A percentile compares a stretch with the other conserved stretches of the same genome.
Conservation (phyloP, 805 yeast species). For the Candida nitratophila region DNA sequence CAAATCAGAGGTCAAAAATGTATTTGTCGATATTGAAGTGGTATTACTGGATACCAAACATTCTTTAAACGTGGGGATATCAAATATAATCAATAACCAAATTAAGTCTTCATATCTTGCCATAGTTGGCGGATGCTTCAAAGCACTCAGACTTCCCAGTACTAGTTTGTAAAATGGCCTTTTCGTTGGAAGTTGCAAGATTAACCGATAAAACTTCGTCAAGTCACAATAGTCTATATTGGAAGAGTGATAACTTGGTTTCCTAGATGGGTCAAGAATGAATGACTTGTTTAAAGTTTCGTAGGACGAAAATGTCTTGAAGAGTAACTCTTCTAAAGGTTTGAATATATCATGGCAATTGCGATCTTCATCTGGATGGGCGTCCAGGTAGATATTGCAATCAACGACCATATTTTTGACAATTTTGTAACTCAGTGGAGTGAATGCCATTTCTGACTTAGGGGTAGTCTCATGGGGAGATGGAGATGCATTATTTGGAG, state of each 20-base stretch:
- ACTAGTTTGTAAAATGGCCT: slow-evolving; percentile 54
- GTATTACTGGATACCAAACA: slow-evolving; percentile 29
- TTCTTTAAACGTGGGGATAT: slow-evolving; percentile 54
- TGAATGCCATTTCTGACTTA: neutral
- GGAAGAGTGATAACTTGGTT: slow-evolving; percentile 31
- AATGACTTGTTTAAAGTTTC: slow-evolving; percentile 51
- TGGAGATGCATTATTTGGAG: too few relatives aligned
- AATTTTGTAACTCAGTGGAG: neutral
- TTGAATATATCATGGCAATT: slow-evolving; percentile 26
- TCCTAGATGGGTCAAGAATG: slow-evolving; percentile 19
- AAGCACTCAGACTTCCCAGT: slow-evolving; percentile 39
- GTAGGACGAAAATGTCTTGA: slow-evolving; percentile 39
- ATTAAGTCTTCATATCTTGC: slow-evolving; percentile 25
- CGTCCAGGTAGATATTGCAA: slow-evolving; percentile 21
- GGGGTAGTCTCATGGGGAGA: too few relatives aligned
- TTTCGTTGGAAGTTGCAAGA: slow-evolving; percentile 49
- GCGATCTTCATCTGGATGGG: neutral
- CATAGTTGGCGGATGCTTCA: slow-evolving; percentile 42
- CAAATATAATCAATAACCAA: slow-evolving; percentile 62
- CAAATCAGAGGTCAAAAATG: slow-evolving; percentile 36
- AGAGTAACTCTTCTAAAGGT: slow-evolving; percentile 44
- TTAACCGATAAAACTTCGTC: slow-evolving; percentile 34
- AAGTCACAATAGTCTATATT: slow-evolving; percentile 46
- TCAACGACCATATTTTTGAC: slow-evolving; percentile 24
- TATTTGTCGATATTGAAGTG: neutral